Evolutionary conservation across 345 rosid genomes (phyloP).

Genomic region (Carallia brachiata): DNA sequence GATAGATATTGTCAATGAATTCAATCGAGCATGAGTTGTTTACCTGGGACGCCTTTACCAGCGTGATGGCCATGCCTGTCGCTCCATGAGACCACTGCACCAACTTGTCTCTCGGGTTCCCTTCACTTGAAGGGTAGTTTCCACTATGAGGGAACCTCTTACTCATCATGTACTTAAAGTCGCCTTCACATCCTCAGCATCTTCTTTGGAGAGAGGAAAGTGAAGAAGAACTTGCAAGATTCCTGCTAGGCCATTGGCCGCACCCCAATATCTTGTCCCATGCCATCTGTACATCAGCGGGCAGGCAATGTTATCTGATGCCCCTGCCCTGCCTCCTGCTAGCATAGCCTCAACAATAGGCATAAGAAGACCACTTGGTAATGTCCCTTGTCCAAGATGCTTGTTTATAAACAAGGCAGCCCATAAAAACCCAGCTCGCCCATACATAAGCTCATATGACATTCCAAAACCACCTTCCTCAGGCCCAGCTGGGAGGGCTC

Average conservation of each 20-base stretch:
- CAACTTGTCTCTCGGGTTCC: conserved; percentile 78
- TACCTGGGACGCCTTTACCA: conserved; percentile 86
- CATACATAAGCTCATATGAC: conserved; percentile 89
- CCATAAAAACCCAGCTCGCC: conserved; percentile 94
- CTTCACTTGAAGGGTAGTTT: conserved; percentile 85
- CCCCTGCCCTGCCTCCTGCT: conserved; percentile 90
- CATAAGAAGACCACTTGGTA: conserved; percentile 49
- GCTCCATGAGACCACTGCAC: conserved; percentile 97
- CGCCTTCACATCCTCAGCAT: conserved; percentile 63
- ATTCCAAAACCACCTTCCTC: conserved; percentile 95
- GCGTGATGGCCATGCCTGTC: conserved; percentile 65
- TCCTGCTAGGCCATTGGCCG: conserved; percentile 90
- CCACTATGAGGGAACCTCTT: conserved; percentile 80
- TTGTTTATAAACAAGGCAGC: conserved; percentile 74
- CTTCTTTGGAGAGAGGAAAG: conserved; percentile 57
- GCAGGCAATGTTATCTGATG: conserved; percentile 60
- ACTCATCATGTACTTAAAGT: conserved; percentile 73
- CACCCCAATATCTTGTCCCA: conserved; percentile 92
- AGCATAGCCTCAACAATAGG: conserved; percentile 73
- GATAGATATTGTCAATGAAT: background rate
- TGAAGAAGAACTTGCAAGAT: conserved; percentile 76
- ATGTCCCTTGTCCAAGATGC: conserved; percentile 54
- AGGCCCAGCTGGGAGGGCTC: conserved; percentile 83
- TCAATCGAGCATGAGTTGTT: background rate
- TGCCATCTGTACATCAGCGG: conserved; percentile 94